Evolutionary conservation across 2,329 filamentous ascomycete genomes (phyloP).

Genomic region (Alternaria gaisen): DNA sequence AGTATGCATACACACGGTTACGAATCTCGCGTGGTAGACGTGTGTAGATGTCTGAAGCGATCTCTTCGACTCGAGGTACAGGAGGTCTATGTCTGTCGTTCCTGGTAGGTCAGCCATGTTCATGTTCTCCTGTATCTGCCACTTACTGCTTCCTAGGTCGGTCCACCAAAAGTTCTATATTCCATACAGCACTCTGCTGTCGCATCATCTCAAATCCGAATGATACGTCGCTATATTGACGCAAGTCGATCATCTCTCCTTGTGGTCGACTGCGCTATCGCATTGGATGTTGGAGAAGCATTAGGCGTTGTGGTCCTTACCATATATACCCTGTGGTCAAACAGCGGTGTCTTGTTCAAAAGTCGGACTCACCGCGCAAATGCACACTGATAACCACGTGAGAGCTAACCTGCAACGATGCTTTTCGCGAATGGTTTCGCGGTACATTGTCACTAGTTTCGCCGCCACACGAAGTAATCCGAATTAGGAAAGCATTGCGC

Average conservation of each 20-base stretch:
- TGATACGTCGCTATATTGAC: background rate
- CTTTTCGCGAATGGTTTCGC: constrained; percentile 21
- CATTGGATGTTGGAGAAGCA: background rate
- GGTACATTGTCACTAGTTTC: constrained; percentile 13
- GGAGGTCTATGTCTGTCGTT: background rate
- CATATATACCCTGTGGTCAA: constrained; percentile 8
- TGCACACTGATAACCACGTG: constrained; percentile 15
- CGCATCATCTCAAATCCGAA: constrained; percentile 3
- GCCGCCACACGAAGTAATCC: constrained; percentile 9
- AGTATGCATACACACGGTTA: constrained; percentile 28
- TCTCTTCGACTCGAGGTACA: background rate
- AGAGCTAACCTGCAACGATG: constrained; percentile 21
- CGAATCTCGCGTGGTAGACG: constrained; percentile 33
- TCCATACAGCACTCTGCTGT: background rate
- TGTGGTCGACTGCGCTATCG: background rate
- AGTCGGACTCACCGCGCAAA: background rate
- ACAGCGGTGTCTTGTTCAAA: constrained; percentile 7
- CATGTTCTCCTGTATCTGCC: background rate
- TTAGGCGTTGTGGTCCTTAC: background rate
- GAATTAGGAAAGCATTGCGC: constrained; percentile 21
- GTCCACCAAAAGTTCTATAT: background rate
- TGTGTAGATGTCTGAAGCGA: constrained; percentile 13
- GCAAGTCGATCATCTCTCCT: background rate
- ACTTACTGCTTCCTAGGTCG: constrained; percentile 7
- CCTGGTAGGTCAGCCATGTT: constrained; percentile 9